Evolutionary conservation across 176 grass and related monocot species (phyloP), one percentile per base, ranked within the genome.

Genomic region (Leersia perrieri): DNA sequence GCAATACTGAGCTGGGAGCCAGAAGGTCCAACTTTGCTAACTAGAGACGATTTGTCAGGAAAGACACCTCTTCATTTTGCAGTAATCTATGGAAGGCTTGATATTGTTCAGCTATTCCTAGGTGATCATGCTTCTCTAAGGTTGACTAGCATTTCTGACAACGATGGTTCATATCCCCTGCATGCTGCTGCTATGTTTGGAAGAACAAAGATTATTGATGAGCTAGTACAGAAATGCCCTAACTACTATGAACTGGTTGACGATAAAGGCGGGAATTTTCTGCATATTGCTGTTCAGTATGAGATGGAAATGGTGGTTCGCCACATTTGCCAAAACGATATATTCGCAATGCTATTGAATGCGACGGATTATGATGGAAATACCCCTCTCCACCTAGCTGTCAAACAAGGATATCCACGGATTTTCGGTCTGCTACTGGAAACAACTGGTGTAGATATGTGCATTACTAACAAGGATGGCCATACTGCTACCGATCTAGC

Each of bases 11-110:
- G 13, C 0, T 86, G 68, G 73, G 36, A 79, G 5, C 22, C 73
- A 9, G 10, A 45, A 0, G 66, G 66, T 29, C 30, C 55, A 51
- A 20, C 3, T 10, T 23, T 74, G 5, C 14, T 80, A 27, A 86
- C 41, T 28, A 9, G 1, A 39, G 33, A 12, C 14, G 91, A 94
- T 77, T 76, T 12, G 0, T 75, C 62, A 31, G 82, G 85, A 1
- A 83, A 34, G 16, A 90, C 63, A 1, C 77, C 88, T 26, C 88
- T 94, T 33, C 82, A 94, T 18, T 86, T 67, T 39, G 88, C 79
- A 45, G 69, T 44, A 5, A 2, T 28, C 33, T 5, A 5, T 25
- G 25, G 14, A 13, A 7, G 23, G 2, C 0, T 40, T 49, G 36
- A 9, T 7, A 65, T 49, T 31, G 39, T 83, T 7, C 0, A 34